phyloP scores from a whole-genome alignment of 352 stramenopile species.

The Globisporangium ultimum region DNA sequence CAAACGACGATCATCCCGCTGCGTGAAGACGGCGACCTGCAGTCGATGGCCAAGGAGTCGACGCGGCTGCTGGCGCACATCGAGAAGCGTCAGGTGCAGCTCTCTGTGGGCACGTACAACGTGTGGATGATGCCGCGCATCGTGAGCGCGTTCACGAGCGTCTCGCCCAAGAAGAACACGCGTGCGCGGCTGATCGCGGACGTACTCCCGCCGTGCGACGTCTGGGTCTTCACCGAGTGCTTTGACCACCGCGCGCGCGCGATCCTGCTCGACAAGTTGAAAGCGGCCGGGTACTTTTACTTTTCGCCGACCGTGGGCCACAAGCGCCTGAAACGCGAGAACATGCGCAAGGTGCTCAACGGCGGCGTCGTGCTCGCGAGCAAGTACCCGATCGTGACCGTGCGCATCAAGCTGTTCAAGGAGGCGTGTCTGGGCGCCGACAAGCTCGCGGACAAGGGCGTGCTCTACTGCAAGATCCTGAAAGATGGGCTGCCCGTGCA shows the following conservation, averaged over 20 bases:
- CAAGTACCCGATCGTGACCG: conserved; percentile 72
- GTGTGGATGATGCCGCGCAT: conserved; percentile 85
- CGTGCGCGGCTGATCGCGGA: conserved; percentile 68
- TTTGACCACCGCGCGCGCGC: conserved; percentile 71
- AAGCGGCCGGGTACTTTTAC: conserved; percentile 63
- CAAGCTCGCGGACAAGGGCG: conserved; percentile 70
- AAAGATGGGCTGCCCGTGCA: conserved; percentile 73
- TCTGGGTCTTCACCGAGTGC: conserved; percentile 79
- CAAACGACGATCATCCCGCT: conserved; percentile 62
- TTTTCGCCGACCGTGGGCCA: conserved; percentile 70
- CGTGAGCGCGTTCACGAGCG: conserved; percentile 64
- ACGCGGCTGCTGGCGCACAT: conserved; percentile 57
- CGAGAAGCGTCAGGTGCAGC: conserved; percentile 45
- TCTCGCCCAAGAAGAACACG: conserved; percentile 76
- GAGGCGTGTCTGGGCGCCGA: conserved; percentile 58
- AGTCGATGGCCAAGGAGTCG: conserved; percentile 69
- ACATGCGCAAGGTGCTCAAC: conserved; percentile 72
- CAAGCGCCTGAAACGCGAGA: conserved; percentile 55
- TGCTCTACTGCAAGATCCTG: conserved; percentile 79
- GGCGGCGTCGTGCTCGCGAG: conserved; percentile 65
- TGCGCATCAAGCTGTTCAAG: conserved; percentile 71
- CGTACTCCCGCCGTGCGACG: conserved; percentile 56
- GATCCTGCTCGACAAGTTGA: conserved; percentile 61
- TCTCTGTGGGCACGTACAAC: conserved; percentile 75
- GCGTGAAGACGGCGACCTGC: conserved; percentile 59